phyloP scores from a whole-genome alignment of 2,329 filamentous ascomycete species.

The Aspergillus ruber region DNA sequence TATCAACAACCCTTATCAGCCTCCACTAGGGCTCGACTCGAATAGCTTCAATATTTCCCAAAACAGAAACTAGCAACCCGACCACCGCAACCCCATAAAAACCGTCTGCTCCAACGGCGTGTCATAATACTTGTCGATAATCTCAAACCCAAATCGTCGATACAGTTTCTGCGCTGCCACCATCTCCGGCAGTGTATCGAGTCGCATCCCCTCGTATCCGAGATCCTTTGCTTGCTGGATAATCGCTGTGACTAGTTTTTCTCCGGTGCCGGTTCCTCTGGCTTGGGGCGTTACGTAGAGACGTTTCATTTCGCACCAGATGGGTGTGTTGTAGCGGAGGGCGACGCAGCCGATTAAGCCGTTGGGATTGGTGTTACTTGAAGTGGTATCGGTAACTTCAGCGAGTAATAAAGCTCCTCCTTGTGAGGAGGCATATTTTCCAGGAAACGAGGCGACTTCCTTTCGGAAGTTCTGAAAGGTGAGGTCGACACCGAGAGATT shows the following conservation, averaged over 20 bases:
- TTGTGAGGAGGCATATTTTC: slow-evolving; percentile 44
- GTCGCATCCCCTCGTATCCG: slow-evolving; percentile 48
- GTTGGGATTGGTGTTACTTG: slow-evolving; percentile 10
- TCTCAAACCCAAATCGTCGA: slow-evolving; percentile 45
- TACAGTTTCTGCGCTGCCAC: slow-evolving; percentile 46
- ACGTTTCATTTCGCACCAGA: slow-evolving; percentile 51
- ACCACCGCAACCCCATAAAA: slow-evolving; percentile 38
- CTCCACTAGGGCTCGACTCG: background rate
- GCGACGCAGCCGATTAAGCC: slow-evolving; percentile 45
- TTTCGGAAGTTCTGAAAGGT: slow-evolving; percentile 50
- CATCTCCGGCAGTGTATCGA: slow-evolving; percentile 54
- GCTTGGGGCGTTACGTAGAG: slow-evolving; percentile 47
- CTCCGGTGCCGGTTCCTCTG: slow-evolving; percentile 47
- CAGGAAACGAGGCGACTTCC: slow-evolving; percentile 50
- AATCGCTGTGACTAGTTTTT: slow-evolving; percentile 40
- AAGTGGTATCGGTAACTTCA: slow-evolving; percentile 3
- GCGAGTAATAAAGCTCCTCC: slow-evolving; percentile 48
- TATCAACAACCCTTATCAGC: background rate
- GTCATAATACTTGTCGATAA: slow-evolving; percentile 50
- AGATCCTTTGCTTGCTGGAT: slow-evolving; percentile 41
- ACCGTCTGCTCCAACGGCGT: slow-evolving; percentile 49
- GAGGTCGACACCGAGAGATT: slow-evolving; percentile 48
- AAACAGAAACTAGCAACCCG: too few species aligned
- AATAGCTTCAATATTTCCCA: background rate
- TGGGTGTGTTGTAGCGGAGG: slow-evolving; percentile 31